Conservation (phyloP, 768 basidiomycete species). For the Lactarius sp. region DNA sequence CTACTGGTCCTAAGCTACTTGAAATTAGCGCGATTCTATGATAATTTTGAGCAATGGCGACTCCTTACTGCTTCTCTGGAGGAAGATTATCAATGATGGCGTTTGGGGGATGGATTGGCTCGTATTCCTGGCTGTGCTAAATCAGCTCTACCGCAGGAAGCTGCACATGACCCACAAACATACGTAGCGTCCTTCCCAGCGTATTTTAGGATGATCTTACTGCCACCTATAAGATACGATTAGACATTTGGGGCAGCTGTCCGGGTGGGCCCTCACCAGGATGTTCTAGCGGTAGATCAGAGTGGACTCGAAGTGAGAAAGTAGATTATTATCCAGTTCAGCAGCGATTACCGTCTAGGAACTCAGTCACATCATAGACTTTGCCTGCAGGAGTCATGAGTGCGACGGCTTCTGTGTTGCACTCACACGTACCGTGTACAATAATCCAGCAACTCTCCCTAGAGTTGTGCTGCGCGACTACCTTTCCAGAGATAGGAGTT, state of each 20-base stretch:
- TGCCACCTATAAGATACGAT: conserved; percentile 36
- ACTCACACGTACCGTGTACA: conserved; percentile 18
- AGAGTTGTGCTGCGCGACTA: conserved; percentile 22
- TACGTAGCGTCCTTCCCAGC: conserved; percentile 50
- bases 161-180: background rate
- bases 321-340: background rate
- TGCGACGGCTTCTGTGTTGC: background rate
- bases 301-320: background rate
- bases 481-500: conserved; percentile 19
- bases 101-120: conserved; percentile 85
- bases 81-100: conserved; percentile 73
- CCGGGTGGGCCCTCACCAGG: conserved; percentile 13
- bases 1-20: conserved; percentile 59
- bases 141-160: background rate
- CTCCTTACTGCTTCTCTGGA: conserved; percentile 63
- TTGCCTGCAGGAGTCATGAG: conserved; percentile 29
- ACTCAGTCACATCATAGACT: conserved; percentile 44
- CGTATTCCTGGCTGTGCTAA: conserved; percentile 51
- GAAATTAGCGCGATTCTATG: background rate
- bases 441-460: conserved; percentile 27
- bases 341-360: conserved; percentile 33
- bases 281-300: conserved; percentile 10
- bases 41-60: background rate
- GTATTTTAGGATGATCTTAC: conserved; percentile 49
- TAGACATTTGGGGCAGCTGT: background rate